Percentiles rank a stretch among this genome's conserved stretches.
phyloP scores from a whole-genome alignment of 208 protist species.

The Trypanosoma rangeli region DNA sequence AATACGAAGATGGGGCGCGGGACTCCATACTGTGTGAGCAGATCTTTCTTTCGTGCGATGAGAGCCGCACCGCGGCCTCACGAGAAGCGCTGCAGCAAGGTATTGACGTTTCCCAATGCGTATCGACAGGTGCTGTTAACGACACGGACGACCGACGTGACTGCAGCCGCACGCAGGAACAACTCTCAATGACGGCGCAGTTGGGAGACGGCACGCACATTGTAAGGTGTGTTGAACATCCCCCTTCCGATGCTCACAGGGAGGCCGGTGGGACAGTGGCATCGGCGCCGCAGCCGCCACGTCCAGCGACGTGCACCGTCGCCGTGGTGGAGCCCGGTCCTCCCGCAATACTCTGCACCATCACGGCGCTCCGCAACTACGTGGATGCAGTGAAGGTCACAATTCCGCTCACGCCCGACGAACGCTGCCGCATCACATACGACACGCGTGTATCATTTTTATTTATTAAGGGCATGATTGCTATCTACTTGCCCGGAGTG shows the following conservation, averaged over 20 bases:
- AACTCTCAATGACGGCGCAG: no score
- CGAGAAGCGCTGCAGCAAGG: background rate
- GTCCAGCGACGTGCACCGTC: no score
- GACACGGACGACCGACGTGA: no score
- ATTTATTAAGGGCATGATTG: conserved; percentile 26
- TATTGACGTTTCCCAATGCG: no score
- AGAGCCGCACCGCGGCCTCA: background rate
- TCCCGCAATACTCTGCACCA: conserved; percentile 22
- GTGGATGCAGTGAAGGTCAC: conserved; percentile 16
- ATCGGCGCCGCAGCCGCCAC: no score
- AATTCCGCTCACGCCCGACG: conserved; percentile 16
- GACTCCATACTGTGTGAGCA: conserved; percentile 28
- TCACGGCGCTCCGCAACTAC: conserved; percentile 28
- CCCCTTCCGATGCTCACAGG: no score
- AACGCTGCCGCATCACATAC: conserved; percentile 11
- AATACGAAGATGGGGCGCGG: conserved; percentile 17
- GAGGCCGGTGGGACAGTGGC: no score
- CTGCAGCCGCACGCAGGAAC: no score
- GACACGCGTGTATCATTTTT: conserved; percentile 25
- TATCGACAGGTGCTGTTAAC: no score
- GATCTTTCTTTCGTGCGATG: conserved; percentile 4
- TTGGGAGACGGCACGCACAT: no score
- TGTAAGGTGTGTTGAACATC: no score
- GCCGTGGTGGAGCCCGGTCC: background rate
- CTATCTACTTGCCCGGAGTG: conserved; percentile 23